Percentiles rank a stretch among this genome's conserved stretches.
Evolutionary conservation across 208 protist genomes (phyloP).

Genomic region (Trypanosoma grayi): DNA sequence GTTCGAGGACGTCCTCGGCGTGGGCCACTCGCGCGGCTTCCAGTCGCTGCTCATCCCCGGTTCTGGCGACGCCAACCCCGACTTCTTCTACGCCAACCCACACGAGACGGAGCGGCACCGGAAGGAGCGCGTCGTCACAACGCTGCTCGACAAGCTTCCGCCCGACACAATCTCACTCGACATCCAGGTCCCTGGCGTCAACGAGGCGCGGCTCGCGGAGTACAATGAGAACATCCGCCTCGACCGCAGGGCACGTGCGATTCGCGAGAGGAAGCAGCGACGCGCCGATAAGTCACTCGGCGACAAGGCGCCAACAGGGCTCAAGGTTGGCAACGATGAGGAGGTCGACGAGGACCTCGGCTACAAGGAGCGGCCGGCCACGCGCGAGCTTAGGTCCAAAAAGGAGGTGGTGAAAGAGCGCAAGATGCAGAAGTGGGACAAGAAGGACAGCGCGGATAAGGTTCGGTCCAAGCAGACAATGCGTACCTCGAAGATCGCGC

Average conservation of each 20-base stretch:
- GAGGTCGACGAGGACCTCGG: conserved; percentile 86
- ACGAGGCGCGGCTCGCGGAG: conserved; percentile 70
- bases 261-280: conserved; percentile 84
- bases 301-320: conserved; percentile 49
- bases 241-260: conserved; percentile 73
- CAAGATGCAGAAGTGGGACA: conserved; percentile 89
- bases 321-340: conserved; percentile 56
- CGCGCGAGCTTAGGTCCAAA: conserved; percentile 68
- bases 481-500: conserved; percentile 65
- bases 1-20: conserved; percentile 89
- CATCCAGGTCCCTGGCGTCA: conserved; percentile 80
- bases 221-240: conserved; percentile 85
- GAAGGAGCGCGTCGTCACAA: conserved; percentile 83
- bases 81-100: conserved; percentile 93
- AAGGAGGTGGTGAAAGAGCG: conserved; percentile 65
- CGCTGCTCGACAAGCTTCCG: conserved; percentile 91
- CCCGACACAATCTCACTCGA: conserved; percentile 92
- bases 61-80: conserved; percentile 88
- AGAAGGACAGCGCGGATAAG: conserved; percentile 88
- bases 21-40: conserved; percentile 89
- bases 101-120: conserved; percentile 91
- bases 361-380: conserved; percentile 72
- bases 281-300: conserved; percentile 52
- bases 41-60: conserved; percentile 87
- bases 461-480: conserved; percentile 86